A percentile compares a stretch with the other conserved stretches of the same genome.
phyloP scores from a whole-genome alignment of 805 yeast species.

The Saccharomycopsis sp. region DNA sequence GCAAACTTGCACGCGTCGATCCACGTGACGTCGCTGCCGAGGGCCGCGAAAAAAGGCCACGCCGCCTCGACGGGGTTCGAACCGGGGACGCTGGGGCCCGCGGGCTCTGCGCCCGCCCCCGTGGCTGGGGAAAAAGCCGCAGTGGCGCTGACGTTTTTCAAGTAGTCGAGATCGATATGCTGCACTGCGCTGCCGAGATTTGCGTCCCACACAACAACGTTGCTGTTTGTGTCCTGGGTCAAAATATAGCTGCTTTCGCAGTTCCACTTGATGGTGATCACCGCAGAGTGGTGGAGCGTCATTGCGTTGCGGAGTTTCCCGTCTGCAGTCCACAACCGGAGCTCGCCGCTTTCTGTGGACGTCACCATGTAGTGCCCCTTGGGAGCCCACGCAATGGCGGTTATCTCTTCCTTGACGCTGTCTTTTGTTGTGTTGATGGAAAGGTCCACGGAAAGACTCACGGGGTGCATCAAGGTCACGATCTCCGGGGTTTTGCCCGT shows the following conservation, averaged over 20 bases:
- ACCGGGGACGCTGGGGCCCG: background rate
- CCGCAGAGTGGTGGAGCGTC: conserved; percentile 46
- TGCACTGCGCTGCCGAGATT: conserved; percentile 43
- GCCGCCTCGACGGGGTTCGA: background rate
- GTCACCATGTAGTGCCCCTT: conserved; percentile 57
- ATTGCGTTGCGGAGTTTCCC: conserved; percentile 58
- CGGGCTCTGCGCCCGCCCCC: conserved; percentile 8
- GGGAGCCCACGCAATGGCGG: conserved; percentile 55
- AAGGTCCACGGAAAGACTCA: conserved; percentile 23
- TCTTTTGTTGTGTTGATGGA: conserved; percentile 6
- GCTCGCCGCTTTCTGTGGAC: conserved; percentile 62
- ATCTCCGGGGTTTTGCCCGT: conserved; percentile 23
- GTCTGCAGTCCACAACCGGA: conserved; percentile 70
- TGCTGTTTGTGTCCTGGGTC: conserved; percentile 51
- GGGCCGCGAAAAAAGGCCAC: no score
- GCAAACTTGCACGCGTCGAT: conserved; percentile 62
- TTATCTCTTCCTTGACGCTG: conserved; percentile 28
- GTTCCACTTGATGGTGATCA: conserved; percentile 58
- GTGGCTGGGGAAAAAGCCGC: conserved; percentile 20
- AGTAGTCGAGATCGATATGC: conserved; percentile 33
- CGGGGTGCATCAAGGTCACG: conserved; percentile 32
- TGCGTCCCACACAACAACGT: conserved; percentile 61
- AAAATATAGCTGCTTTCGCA: conserved; percentile 45
- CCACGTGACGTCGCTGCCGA: conserved; percentile 68
- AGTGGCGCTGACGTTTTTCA: conserved; percentile 3